Conservation (phyloP, 768 basidiomycete species). For the Panellus pusillus region DNA sequence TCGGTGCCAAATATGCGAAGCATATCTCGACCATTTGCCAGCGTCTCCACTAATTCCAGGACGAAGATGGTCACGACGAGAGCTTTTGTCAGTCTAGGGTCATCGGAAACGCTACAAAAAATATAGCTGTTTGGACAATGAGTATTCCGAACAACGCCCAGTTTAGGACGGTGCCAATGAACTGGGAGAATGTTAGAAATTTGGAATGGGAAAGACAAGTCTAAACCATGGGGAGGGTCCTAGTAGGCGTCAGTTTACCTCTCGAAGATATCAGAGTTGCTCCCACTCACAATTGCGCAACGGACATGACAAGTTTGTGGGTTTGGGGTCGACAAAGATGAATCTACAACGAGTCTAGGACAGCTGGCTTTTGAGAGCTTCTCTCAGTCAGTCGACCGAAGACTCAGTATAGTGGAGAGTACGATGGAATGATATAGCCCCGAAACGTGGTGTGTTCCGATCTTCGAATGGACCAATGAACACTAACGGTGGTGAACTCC, state of each 20-base stretch:
- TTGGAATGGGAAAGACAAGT: not conserved
- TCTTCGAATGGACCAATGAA: too few species aligned
- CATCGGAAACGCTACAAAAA: slow-evolving; percentile 1
- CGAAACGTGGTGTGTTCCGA: too few species aligned
- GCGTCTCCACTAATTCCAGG: too few species aligned
- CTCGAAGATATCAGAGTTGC: not conserved
- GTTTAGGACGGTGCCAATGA: slow-evolving; percentile 14
- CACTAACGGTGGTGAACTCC: too few species aligned
- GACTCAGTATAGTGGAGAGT: too few species aligned
- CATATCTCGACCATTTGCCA: not conserved
- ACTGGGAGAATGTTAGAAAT: not conserved
- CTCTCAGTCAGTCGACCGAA: too few species aligned
- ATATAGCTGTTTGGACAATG: slow-evolving; percentile 9
- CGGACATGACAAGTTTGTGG: not conserved
- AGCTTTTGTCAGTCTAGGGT: not conserved
- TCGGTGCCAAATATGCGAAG: slow-evolving; percentile 14
- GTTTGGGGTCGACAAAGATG: too few species aligned
- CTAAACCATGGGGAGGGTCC: not conserved
- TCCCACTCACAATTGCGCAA: not conserved
- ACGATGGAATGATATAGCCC: too few species aligned
- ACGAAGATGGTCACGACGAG: not conserved
- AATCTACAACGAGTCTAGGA: too few species aligned
- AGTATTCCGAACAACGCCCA: slow-evolving; percentile 16
- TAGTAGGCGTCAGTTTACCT: not conserved
- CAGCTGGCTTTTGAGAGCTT: too few species aligned